These are phyloP conservation scores for Beauveria pseudobassiana DNA, from an alignment of 2,329 filamentous ascomycete species.

Conservation along the genomic window DNA sequence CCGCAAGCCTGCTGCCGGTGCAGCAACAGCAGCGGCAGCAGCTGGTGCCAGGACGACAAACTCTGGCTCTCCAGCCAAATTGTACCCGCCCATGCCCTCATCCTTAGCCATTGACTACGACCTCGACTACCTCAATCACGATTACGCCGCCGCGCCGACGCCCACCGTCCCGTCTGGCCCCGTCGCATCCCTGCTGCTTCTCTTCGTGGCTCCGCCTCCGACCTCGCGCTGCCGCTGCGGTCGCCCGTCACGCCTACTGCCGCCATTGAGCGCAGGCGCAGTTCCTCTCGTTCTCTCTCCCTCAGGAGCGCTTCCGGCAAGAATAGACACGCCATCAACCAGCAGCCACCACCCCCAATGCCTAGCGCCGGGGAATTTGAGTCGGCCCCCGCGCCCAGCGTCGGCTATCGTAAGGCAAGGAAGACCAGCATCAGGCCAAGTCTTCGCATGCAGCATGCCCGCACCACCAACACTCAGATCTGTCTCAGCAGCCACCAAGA, in stretches of 20 bases:
- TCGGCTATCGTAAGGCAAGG: conserved; percentile 52
- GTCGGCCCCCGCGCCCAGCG: conserved; percentile 49
- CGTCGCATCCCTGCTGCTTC: neutral
- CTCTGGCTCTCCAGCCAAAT: neutral
- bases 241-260: neutral
- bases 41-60: neutral
- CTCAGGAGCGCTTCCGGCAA: conserved; percentile 2
- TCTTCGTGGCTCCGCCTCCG: neutral
- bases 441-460: conserved; percentile 37
- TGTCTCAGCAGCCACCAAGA: conserved; percentile 43
- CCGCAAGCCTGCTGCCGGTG: neutral
- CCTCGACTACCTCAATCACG: conserved; percentile 5
- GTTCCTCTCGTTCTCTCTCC: conserved; percentile 2
- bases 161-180: conserved; percentile 3
- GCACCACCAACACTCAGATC: conserved; percentile 31
- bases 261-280: neutral
- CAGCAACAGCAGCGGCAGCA: neutral
- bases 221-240: neutral
- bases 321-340: neutral
- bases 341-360: conserved; percentile 18
- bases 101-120: conserved; percentile 13
- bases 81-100: conserved; percentile 5
- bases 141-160: conserved; percentile 8
- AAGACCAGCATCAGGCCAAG: conserved; percentile 21
- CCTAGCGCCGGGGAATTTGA: conserved; percentile 34